phyloP scores from a whole-genome alignment of 2,329 filamentous ascomycete genomes.

The Elsinoe batatas region DNA sequence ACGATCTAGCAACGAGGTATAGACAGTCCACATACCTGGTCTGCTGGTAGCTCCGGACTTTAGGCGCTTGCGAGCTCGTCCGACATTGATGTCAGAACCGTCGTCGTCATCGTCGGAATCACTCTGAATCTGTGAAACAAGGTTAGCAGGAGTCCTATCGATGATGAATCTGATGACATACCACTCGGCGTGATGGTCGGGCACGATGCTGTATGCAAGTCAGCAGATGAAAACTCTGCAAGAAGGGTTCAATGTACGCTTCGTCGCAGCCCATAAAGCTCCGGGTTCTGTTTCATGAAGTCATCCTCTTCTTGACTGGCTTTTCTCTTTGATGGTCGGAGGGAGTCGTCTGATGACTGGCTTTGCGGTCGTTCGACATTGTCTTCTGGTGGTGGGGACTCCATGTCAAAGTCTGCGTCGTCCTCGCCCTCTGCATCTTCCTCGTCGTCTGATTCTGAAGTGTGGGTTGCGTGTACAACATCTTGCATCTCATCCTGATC shows the following conservation, averaged over 20 bases:
- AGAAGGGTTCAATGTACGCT: conserved; percentile 54
- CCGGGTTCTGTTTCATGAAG: conserved; percentile 82
- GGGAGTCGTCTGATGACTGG: conserved; percentile 63
- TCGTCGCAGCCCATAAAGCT: conserved; percentile 85
- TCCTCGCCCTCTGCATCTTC: conserved; percentile 43
- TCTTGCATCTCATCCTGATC: conserved; percentile 30
- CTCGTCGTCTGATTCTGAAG: conserved; percentile 39
- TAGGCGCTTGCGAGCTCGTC: conserved; percentile 52
- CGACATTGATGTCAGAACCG: conserved; percentile 61
- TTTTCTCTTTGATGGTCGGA: conserved; percentile 60
- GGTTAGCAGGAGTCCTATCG: conserved; percentile 16
- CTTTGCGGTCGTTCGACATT: conserved; percentile 46
- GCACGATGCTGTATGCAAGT: conserved; percentile 44
- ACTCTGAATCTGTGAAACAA: conserved; percentile 44
- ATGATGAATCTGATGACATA: conserved; percentile 30
- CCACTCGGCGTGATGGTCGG: conserved; percentile 51
- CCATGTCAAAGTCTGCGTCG: conserved; percentile 66
- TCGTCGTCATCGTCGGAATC: conserved; percentile 55
- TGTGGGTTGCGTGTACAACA: conserved; percentile 35
- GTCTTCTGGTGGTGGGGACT: conserved; percentile 37
- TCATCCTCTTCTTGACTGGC: conserved; percentile 58
- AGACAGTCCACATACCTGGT: conserved; percentile 40
- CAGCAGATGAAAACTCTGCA: conserved; percentile 21
- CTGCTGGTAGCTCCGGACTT: conserved; percentile 53
- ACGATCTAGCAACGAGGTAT: conserved; percentile 36